These are phyloP conservation scores for Hyaloscypha finlandica DNA, from an alignment of 495 filamentous ascomycete genomes.

Conservation along the genomic window DNA sequence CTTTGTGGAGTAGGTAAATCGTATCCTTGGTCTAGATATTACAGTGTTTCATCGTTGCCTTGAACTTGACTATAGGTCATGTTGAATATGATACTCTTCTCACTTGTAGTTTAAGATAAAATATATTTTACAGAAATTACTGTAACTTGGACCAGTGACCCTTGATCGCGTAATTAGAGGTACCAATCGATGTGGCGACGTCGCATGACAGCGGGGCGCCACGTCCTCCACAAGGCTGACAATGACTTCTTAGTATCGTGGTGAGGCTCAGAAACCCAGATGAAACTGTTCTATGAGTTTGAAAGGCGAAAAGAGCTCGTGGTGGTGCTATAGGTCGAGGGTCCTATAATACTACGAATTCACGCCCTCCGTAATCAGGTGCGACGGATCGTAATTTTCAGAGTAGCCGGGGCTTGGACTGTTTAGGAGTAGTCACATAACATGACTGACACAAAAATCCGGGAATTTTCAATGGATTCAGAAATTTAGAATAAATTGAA, in stretches of 20 bases:
- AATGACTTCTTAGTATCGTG: too few relatives aligned
- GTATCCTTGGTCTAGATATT: too few relatives aligned
- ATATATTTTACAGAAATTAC: constrained; percentile 3
- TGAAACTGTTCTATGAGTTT: constrained; percentile 5
- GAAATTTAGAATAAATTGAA: background rate
- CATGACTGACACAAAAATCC: constrained; percentile 2
- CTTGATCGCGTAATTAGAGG: constrained; percentile 4
- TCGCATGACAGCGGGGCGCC: too few relatives aligned
- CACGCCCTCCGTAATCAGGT: background rate
- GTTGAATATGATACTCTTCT: too few relatives aligned
- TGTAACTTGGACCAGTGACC: background rate
- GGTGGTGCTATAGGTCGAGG: constrained; percentile 3
- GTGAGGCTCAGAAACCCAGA: constrained; percentile 1
- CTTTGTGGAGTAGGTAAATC: too few relatives aligned
- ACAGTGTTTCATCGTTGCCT: too few relatives aligned
- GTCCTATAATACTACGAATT: constrained; percentile 1
- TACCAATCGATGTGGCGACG: too few relatives aligned
- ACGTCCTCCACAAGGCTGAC: too few relatives aligned
- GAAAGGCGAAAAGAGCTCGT: constrained; percentile 4
- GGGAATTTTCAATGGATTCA: constrained; percentile 5
- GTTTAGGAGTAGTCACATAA: background rate
- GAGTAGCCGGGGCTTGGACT: constrained; percentile 5
- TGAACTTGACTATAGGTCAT: too few relatives aligned
- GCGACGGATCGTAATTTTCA: constrained; percentile 1
- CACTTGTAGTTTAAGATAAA: too few relatives aligned